Percentiles rank a stretch among this genome's conserved stretches.
phyloP scores from a whole-genome alignment of 306 rosid genomes.

The Cicer pinnatifidum region DNA sequence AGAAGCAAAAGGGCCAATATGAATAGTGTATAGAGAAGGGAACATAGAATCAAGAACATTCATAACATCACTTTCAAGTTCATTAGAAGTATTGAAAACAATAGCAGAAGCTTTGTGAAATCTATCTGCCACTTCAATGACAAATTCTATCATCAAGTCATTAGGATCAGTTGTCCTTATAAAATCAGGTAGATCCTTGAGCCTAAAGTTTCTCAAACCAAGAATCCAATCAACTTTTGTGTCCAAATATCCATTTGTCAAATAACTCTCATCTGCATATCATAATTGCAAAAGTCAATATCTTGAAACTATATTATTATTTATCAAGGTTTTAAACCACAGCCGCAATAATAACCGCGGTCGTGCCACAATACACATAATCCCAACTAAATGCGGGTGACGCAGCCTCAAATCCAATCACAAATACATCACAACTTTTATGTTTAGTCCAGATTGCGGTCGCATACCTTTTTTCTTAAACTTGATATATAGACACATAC shows the following conservation, averaged over 20 bases:
- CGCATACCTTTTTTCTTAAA: background rate
- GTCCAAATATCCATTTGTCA: constrained; percentile 39
- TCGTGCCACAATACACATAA: too few relatives aligned
- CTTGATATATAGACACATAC: background rate
- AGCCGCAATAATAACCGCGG: too few relatives aligned
- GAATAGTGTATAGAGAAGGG: background rate
- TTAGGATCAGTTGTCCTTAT: constrained; percentile 39
- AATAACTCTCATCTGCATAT: constrained; percentile 41
- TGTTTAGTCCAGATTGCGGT: background rate
- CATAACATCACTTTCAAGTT: constrained; percentile 27
- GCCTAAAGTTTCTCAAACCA: constrained; percentile 26
- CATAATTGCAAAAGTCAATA: background rate
- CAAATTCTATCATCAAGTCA: background rate
- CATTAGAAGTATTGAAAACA: constrained; percentile 34
- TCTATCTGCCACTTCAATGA: constrained; percentile 1
- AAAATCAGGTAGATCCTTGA: constrained; percentile 17
- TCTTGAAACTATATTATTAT: background rate
- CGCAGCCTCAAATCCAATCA: background rate
- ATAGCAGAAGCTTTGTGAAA: constrained; percentile 20
- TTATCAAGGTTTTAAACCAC: too few relatives aligned
- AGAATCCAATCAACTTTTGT: constrained; percentile 41
- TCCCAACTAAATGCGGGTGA: too few relatives aligned
- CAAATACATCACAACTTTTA: background rate
- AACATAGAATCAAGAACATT: constrained; percentile 14
- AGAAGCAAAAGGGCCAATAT: constrained; percentile 24